A percentile compares a stretch with the other conserved stretches of the same genome.
Evolutionary conservation across 768 basidiomycete species (phyloP).

Genomic region (Leccinellum albellum): DNA sequence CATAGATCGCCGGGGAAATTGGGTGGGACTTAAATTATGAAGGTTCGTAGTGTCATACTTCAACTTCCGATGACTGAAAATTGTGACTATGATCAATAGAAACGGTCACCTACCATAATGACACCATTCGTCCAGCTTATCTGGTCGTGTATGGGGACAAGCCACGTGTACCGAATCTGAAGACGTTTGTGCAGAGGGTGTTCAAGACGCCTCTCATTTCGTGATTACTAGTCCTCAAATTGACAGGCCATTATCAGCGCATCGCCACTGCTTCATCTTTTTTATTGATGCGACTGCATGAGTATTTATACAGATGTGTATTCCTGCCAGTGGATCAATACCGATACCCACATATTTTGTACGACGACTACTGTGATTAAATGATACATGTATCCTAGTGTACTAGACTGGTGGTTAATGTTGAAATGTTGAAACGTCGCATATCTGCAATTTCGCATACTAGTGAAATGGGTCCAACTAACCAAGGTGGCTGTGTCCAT

Average conservation of each 20-base stretch:
- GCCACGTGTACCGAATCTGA: constrained; percentile 19
- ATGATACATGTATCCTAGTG: constrained; percentile 9
- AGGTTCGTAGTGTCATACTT: constrained; percentile 17
- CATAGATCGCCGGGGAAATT: constrained; percentile 58
- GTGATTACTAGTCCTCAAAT: constrained; percentile 3
- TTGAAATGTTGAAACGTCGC: not conserved
- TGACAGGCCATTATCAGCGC: not conserved
- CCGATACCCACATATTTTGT: constrained; percentile 19
- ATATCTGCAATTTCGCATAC: not conserved
- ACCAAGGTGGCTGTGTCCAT: not conserved
- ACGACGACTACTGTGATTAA: constrained; percentile 10
- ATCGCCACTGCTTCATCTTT: not conserved
- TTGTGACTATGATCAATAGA: constrained; percentile 31
- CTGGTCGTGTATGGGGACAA: constrained; percentile 55
- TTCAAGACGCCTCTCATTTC: constrained; percentile 32
- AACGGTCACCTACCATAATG: constrained; percentile 63
- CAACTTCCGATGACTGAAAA: not conserved
- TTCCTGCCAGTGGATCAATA: constrained; percentile 9
- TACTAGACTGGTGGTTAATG: not conserved
- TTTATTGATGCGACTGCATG: not conserved
- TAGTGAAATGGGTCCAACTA: no score
- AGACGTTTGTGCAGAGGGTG: constrained; percentile 24
- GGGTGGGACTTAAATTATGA: constrained; percentile 64
- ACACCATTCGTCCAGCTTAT: constrained; percentile 64
- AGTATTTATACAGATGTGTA: constrained; percentile 11